Evolutionary conservation across 805 yeast species (phyloP).

Genomic region (Candida insectalens): DNA sequence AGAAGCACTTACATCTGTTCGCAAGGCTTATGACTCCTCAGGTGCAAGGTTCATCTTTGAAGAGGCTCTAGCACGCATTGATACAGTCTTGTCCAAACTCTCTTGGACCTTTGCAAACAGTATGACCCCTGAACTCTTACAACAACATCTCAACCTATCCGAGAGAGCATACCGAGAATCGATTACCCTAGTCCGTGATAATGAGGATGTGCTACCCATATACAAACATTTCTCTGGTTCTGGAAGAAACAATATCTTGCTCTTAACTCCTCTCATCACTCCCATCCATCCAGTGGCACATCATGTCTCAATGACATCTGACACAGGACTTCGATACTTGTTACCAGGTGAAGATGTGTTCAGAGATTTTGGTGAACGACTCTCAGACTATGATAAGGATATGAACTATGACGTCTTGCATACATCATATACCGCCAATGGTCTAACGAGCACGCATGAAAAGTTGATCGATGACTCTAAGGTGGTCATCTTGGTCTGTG

Average conservation of each 20-base stretch:
- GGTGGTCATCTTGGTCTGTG: slow-evolving; percentile 42
- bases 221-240: slow-evolving; percentile 27
- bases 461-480: slow-evolving; percentile 40
- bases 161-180: slow-evolving; percentile 38
- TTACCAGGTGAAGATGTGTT: slow-evolving; percentile 41
- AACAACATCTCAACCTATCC: slow-evolving; percentile 33
- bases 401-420: slow-evolving; percentile 40
- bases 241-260: slow-evolving; percentile 17
- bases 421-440: slow-evolving; percentile 49
- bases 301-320: slow-evolving; percentile 1
- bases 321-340: slow-evolving; percentile 4
- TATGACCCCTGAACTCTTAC: slow-evolving; percentile 25
- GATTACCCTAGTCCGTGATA: slow-evolving; percentile 46
- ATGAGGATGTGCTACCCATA: slow-evolving; percentile 39
- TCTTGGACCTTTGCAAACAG: slow-evolving; percentile 31
- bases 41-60: slow-evolving; percentile 31
- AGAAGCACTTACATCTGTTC: slow-evolving; percentile 39
- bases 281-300: slow-evolving; percentile 11
- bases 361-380: slow-evolving; percentile 37
- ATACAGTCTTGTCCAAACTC: slow-evolving; percentile 31
- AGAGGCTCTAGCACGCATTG: slow-evolving; percentile 33
- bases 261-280: slow-evolving; percentile 26
- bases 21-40: slow-evolving; percentile 24
- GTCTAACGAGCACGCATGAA: slow-evolving; percentile 46
- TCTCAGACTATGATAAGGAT: slow-evolving; percentile 25